Base-by-base conservation (phyloP, 73 alveolate genomes). In the Paramecium tetraurelia region DNA sequence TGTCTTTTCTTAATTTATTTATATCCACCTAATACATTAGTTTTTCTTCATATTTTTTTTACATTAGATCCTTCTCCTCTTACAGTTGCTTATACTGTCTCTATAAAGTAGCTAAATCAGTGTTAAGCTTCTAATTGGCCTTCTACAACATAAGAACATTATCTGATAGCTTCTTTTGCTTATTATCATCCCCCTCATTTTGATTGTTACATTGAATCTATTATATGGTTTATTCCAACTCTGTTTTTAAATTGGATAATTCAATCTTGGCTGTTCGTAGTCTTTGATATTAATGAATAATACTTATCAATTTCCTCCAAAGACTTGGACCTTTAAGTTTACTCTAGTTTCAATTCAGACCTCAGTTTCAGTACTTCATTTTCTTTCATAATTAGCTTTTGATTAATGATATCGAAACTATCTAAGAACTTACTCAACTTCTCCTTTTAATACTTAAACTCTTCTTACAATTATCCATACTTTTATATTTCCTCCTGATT, bases 271-370 rank as follows among this genome's bases (percentile, higher is more conserved):
- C 38, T 41, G 58, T 41, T 16, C 87, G 21, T 27, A 75, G 10
- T 75, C 87, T 75, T 29, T 29, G 14, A 29, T 38, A 29, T 38
- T 12, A 27, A 22, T 12, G 6, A 75, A 75, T 36, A 14, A 12
- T 75, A 75, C 87, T 75, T 75, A 38, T 75, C 87, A 75, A 75
- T 75, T 38, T 75, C 87, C 5, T 75, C 87, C 6, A 75, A 75
- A 16, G 87, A 33, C 12, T 75, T 75, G 1, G 68, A 33, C 18
- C 69, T 75, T 41, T 75, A 20, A 14, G 87, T 75, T 41, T 75
- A 41, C 36, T 75, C 87, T 38, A 75, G 10, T 41, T 20, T 75
- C 36, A 75, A 75, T 38, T 75, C 57, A 18, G 87, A 75, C 20
- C 46, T 75, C 1, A 75, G 36, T 41, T 75, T 75, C n/a, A 41